Percentiles rank a stretch among this genome's conserved stretches.
phyloP scores from a whole-genome alignment of 2,329 filamentous ascomycete genomes.

The Colletotrichum acutatum region DNA sequence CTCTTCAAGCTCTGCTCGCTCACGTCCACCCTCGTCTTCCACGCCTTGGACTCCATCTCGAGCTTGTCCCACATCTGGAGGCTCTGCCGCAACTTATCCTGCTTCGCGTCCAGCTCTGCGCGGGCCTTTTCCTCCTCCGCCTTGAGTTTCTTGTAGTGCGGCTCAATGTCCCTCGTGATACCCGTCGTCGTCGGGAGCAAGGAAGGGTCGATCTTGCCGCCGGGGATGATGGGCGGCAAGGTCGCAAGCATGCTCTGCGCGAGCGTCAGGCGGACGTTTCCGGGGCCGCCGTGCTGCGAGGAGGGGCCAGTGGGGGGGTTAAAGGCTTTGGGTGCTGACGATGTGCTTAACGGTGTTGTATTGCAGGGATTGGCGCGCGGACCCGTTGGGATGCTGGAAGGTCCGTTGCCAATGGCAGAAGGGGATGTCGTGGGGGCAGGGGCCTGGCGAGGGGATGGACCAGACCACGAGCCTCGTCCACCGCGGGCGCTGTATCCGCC shows the following conservation, averaged over 20 bases:
- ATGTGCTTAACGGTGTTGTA: constrained; percentile 51
- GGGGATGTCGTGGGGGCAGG: constrained; percentile 49
- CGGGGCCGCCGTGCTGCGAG: constrained; percentile 46
- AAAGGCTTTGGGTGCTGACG: constrained; percentile 56
- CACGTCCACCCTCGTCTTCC: constrained; percentile 66
- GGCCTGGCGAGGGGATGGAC: constrained; percentile 42
- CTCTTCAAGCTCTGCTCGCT: constrained; percentile 68
- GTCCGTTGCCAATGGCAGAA: constrained; percentile 49
- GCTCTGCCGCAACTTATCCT: constrained; percentile 65
- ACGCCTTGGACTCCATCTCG: constrained; percentile 63
- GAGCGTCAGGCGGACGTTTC: constrained; percentile 54
- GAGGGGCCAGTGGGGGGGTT: constrained; percentile 68
- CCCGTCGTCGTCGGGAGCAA: constrained; percentile 55
- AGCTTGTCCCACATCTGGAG: constrained; percentile 65
- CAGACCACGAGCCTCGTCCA: constrained; percentile 57
- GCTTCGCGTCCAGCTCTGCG: constrained; percentile 62
- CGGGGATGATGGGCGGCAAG: constrained; percentile 62
- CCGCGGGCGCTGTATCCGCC: constrained; percentile 56
- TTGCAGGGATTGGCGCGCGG: constrained; percentile 52
- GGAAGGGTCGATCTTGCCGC: constrained; percentile 64
- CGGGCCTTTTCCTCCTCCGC: constrained; percentile 69
- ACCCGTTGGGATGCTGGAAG: constrained; percentile 59
- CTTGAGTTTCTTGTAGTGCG: constrained; percentile 63
- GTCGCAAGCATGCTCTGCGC: constrained; percentile 63
- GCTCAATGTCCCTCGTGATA: constrained; percentile 64